A percentile compares a stretch with the other conserved stretches of the same genome.
Conservation (phyloP, 768 basidiomycete species). For the Termitomyces sp. region DNA sequence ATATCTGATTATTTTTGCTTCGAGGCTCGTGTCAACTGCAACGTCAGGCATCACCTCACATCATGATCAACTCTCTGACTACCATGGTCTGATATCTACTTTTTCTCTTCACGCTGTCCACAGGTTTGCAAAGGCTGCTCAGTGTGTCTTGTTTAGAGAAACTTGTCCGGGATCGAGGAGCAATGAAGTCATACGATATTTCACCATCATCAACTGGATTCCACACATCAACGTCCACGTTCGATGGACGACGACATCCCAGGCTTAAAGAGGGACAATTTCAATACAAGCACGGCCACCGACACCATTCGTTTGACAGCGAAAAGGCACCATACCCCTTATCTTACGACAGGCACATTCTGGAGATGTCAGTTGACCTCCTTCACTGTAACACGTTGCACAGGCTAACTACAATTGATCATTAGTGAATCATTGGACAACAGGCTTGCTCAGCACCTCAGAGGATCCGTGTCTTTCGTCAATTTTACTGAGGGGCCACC, state of each 20-base stretch:
- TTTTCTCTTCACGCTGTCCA: conserved; percentile 2
- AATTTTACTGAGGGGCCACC: conserved; percentile 53
- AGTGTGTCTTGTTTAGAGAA: neutral
- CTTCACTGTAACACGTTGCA: neutral
- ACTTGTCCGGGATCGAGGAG: neutral
- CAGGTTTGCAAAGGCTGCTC: neutral
- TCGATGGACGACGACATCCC: conserved; percentile 36
- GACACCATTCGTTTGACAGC: conserved; percentile 64
- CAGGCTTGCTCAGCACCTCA: conserved; percentile 45
- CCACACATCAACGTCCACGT: conserved; percentile 23
- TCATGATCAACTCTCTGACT: conserved; percentile 15
- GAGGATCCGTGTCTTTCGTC: conserved; percentile 58
- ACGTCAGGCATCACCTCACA: conserved; percentile 16
- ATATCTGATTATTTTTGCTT: neutral
- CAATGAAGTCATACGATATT: conserved; percentile 23
- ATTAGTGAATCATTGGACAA: conserved; percentile 57
- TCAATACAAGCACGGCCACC: conserved; percentile 56
- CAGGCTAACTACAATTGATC: neutral
- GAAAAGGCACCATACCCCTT: conserved; percentile 82
- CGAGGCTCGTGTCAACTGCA: conserved; percentile 11
- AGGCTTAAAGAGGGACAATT: conserved; percentile 58
- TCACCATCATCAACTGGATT: conserved; percentile 17
- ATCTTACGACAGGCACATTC: conserved; percentile 63
- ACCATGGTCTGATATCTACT: conserved; percentile 17
- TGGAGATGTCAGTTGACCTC: conserved; percentile 53